Evolutionary conservation across 805 yeast species (phyloP).

Genomic region (Ogataea ganodermae): DNA sequence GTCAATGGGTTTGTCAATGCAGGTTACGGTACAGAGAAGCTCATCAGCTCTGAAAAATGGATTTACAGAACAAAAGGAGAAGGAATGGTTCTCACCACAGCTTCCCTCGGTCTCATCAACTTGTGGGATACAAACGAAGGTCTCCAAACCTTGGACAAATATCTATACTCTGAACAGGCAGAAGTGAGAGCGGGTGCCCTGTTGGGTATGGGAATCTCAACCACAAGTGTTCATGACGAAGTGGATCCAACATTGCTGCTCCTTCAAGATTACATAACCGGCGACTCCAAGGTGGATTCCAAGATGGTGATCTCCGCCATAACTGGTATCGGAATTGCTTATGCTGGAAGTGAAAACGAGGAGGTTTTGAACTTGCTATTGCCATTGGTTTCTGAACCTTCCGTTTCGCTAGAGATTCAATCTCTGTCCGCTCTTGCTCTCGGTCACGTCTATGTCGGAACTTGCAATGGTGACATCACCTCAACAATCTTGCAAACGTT

Average conservation of each 20-base stretch:
- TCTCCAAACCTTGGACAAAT: constrained; percentile 85
- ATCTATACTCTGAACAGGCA: constrained; percentile 79
- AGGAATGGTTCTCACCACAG: constrained; percentile 91
- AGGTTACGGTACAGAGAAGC: constrained; percentile 86
- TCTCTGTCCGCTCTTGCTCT: constrained; percentile 87
- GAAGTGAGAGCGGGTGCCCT: constrained; percentile 96
- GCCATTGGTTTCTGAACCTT: constrained; percentile 81
- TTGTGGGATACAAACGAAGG: constrained; percentile 93
- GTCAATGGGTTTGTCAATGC: constrained; percentile 89
- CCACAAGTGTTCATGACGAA: constrained; percentile 93
- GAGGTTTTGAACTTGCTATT: constrained; percentile 74
- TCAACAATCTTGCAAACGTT: constrained; percentile 89
- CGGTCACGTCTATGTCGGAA: constrained; percentile 94
- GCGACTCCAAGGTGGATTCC: constrained; percentile 53
- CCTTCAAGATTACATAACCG: constrained; percentile 66
- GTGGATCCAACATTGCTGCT: constrained; percentile 89
- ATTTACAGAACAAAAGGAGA: constrained; percentile 88
- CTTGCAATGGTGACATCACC: constrained; percentile 92
- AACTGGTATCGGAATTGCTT: constrained; percentile 89
- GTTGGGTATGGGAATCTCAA: constrained; percentile 90
- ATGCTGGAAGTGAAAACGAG: constrained; percentile 90
- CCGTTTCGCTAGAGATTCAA: constrained; percentile 73
- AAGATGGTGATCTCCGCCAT: constrained; percentile 78
- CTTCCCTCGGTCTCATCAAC: constrained; percentile 84
- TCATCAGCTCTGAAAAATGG: constrained; percentile 76